phyloP scores from a whole-genome alignment of 495 filamentous ascomycete species.

The Aspergillus nidulans region DNA sequence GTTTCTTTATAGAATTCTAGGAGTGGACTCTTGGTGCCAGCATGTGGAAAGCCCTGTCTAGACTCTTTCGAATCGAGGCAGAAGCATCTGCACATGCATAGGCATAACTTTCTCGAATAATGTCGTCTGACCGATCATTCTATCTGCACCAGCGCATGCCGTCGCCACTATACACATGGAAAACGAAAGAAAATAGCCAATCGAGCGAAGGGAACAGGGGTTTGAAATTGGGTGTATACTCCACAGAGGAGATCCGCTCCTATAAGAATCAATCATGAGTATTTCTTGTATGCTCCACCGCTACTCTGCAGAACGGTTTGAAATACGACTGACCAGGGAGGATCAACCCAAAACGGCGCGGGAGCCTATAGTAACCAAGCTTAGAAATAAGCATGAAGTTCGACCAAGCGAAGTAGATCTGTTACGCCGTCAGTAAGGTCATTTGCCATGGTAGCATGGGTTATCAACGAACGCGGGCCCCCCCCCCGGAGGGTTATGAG shows the following conservation, averaged over 20 bases:
- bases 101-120: slow-evolving; percentile 3
- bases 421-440: background rate
- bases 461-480: background rate
- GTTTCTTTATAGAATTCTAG: slow-evolving; percentile 11
- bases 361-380: background rate
- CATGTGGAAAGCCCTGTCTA: slow-evolving; percentile 6
- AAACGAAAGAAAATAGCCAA: background rate
- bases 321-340: background rate
- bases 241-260: background rate
- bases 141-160: slow-evolving; percentile 5
- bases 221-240: background rate
- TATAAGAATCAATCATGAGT: background rate
- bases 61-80: slow-evolving; percentile 8
- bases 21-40: background rate
- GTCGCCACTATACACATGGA: slow-evolving; percentile 7
- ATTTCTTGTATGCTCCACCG: background rate
- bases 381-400: background rate
- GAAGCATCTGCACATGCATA: slow-evolving; percentile 1
- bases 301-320: background rate
- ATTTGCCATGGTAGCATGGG: background rate
- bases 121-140: slow-evolving; percentile 23
- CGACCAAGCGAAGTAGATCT: background rate
- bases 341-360: background rate
- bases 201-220: background rate
- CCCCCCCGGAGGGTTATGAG: background rate